phyloP scores from a whole-genome alignment of 805 yeast genomes.

The Suhomyces sp. region DNA sequence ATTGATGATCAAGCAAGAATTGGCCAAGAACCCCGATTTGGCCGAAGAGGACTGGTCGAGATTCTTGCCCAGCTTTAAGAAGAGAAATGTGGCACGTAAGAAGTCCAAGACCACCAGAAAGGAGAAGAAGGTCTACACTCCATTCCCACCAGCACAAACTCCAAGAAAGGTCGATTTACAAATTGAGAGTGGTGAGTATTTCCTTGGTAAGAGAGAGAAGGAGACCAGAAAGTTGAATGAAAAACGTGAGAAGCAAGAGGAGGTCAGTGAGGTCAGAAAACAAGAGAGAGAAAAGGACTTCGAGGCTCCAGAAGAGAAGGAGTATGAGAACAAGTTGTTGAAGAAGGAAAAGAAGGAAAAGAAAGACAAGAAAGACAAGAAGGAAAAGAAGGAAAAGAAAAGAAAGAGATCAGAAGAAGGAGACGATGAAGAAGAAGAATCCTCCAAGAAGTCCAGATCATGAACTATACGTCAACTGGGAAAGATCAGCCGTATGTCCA shows the following conservation, averaged over 20 bases:
- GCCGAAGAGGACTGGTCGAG: conserved; percentile 97
- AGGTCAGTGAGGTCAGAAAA: conserved; percentile 61
- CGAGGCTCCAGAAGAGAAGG: conserved; percentile 80
- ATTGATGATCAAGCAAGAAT: conserved; percentile 93
- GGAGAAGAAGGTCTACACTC: conserved; percentile 84
- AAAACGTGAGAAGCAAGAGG: conserved; percentile 76
- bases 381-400: conserved; percentile 26
- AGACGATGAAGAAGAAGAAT: conserved; percentile 7
- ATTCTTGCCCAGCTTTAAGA: conserved; percentile 94
- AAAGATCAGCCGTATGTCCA: neutral
- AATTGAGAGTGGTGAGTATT: conserved; percentile 98
- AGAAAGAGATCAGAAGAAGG: conserved; percentile 5
- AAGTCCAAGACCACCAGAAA: conserved; percentile 68
- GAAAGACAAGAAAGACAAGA: conserved; percentile 23
- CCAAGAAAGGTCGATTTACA: conserved; percentile 97
- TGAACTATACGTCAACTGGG: no score
- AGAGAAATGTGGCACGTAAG: conserved; percentile 92
- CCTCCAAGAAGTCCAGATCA: conserved; percentile 5
- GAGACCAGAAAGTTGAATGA: conserved; percentile 67
- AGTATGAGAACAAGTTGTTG: conserved; percentile 43
- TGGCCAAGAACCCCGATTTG: conserved; percentile 91
- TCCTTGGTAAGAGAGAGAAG: conserved; percentile 84
- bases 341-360: conserved; percentile 29
- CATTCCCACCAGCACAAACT: conserved; percentile 97
- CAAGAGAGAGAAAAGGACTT: conserved; percentile 74